phyloP scores from a whole-genome alignment of 2,329 filamentous ascomycete genomes.

The Alternaria sp. region DNA sequence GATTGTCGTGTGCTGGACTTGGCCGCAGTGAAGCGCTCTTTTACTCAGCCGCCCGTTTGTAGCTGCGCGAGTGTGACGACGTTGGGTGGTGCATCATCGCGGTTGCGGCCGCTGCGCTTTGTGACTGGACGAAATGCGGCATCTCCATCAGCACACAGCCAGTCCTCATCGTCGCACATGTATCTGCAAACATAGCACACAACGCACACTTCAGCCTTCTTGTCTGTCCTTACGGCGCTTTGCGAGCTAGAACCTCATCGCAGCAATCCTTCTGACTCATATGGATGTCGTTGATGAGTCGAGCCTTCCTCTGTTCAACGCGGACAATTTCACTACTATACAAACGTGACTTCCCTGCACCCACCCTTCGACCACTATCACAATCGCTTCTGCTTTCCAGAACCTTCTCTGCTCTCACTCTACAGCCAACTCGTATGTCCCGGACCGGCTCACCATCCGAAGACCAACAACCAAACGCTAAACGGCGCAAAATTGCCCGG shows the following conservation, averaged over 20 bases:
- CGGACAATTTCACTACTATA: constrained; percentile 29
- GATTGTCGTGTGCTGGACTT: constrained; percentile 3
- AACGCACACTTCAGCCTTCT: neutral
- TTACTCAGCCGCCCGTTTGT: constrained; percentile 13
- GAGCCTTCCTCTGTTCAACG: constrained; percentile 36
- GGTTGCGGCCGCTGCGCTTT: constrained; percentile 42
- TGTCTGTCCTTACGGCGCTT: constrained; percentile 1
- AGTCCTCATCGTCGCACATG: neutral
- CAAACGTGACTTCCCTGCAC: constrained; percentile 27
- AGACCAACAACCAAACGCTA: constrained; percentile 35
- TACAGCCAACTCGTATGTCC: constrained; percentile 39
- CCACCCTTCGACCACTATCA: neutral
- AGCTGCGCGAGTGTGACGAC: constrained; percentile 26
- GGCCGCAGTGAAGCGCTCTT: constrained; percentile 6
- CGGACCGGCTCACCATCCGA: constrained; percentile 23
- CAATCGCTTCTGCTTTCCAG: neutral
- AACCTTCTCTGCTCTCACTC: neutral
- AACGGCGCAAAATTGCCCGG: constrained; percentile 38
- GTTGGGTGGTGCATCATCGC: constrained; percentile 16
- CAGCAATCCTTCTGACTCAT: constrained; percentile 22
- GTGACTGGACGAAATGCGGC: constrained; percentile 38
- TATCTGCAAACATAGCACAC: constrained; percentile 2
- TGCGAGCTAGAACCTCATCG: neutral
- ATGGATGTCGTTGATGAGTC: constrained; percentile 40
- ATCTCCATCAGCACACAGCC: constrained; percentile 34